Evolutionary conservation across 1,139 yeast species (phyloP).

Genomic region (Yamadazyma sp.): DNA sequence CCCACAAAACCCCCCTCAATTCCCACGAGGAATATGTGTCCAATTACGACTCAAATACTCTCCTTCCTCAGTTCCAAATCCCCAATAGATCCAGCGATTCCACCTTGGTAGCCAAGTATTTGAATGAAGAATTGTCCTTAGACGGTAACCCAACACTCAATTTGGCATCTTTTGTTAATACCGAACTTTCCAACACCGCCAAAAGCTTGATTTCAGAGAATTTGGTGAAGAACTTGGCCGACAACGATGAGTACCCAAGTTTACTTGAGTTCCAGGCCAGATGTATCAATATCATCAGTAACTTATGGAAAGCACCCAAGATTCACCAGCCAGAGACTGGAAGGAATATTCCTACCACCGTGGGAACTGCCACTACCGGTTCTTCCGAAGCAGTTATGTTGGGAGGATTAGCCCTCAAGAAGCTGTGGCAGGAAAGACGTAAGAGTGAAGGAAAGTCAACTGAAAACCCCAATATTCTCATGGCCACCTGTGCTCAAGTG

Average conservation of each 20-base stretch:
- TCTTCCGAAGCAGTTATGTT: constrained; percentile 92
- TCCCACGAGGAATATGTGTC: constrained; percentile 33
- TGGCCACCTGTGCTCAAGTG: constrained; percentile 96
- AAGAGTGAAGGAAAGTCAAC: constrained; percentile 58
- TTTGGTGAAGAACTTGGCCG: constrained; percentile 84
- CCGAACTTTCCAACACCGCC: constrained; percentile 51
- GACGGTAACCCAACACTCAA: constrained; percentile 87
- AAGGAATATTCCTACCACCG: constrained; percentile 39
- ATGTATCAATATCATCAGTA: constrained; percentile 76
- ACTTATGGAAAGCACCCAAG: constrained; percentile 77
- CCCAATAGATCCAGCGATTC: constrained; percentile 58
- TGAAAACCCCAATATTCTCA: constrained; percentile 76
- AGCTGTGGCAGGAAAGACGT: constrained; percentile 75
- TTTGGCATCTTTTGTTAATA: constrained; percentile 87
- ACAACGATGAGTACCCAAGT: constrained; percentile 91
- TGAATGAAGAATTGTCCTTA: constrained; percentile 71
- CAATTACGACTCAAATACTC: constrained; percentile 32
- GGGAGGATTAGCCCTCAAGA: constrained; percentile 91
- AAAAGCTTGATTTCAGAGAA: constrained; percentile 61
- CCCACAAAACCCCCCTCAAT: constrained; percentile 24
- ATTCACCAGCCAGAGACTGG: constrained; percentile 28
- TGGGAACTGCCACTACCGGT: constrained; percentile 93
- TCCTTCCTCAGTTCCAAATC: constrained; percentile 51
- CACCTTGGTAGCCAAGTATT: constrained; percentile 56
- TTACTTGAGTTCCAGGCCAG: constrained; percentile 76